Evolutionary conservation across 2,329 filamentous ascomycete species (phyloP).

Genomic region (Ambrosiella xylebori): DNA sequence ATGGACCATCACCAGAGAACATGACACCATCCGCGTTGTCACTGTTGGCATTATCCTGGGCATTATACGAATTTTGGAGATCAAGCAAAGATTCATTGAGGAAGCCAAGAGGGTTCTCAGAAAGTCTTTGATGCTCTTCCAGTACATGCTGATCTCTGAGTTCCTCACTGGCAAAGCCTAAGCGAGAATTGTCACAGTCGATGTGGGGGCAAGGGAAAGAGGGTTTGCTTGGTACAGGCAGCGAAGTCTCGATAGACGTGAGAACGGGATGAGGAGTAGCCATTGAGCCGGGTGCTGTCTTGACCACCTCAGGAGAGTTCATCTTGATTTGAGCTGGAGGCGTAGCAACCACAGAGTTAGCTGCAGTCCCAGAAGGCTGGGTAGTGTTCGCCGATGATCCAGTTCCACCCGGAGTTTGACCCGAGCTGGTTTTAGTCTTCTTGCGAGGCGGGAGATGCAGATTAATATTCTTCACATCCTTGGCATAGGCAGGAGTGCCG

Average conservation of each 20-base stretch:
- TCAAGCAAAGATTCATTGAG: conserved; percentile 31
- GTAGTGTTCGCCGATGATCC: neutral
- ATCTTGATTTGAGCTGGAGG: conserved; percentile 5
- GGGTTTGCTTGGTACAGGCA: conserved; percentile 22
- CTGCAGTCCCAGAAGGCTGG: neutral
- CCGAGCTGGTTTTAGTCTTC: conserved; percentile 28
- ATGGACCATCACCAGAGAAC: conserved; percentile 21
- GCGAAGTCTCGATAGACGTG: neutral
- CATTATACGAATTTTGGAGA: conserved; percentile 17
- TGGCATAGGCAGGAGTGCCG: conserved; percentile 35
- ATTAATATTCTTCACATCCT: conserved; percentile 31
- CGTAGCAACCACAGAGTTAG: neutral
- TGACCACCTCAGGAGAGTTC: conserved; percentile 10
- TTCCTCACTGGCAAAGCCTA: conserved; percentile 37
- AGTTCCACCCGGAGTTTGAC: neutral
- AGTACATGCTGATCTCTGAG: conserved; percentile 34
- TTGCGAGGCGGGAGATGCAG: conserved; percentile 40
- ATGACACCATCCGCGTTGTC: conserved; percentile 14
- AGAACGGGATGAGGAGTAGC: conserved; percentile 1
- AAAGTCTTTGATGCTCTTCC: conserved; percentile 42
- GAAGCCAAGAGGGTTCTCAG: conserved; percentile 37
- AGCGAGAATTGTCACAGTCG: conserved; percentile 33
- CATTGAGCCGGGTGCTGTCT: conserved; percentile 10
- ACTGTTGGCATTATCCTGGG: conserved; percentile 21
- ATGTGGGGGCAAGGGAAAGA: conserved; percentile 34